These are phyloP conservation scores for Calonectria montana DNA, from an alignment of 2,329 filamentous ascomycete genomes.

Conservation along the genomic window DNA sequence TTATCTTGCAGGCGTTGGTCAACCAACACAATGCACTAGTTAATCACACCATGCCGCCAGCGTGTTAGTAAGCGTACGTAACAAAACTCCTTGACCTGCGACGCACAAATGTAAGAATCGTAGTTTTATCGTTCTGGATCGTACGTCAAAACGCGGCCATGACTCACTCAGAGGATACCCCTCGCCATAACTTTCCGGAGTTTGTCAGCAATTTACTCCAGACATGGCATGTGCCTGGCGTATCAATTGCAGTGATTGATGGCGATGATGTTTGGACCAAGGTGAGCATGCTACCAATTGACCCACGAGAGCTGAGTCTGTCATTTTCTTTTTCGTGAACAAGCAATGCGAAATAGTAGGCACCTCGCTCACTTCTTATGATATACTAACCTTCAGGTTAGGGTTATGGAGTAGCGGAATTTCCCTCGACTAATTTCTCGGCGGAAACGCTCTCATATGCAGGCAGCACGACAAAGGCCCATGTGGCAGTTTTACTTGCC, in stretches of 20 bases:
- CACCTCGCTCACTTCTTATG: no score
- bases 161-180: neutral
- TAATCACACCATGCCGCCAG: no score
- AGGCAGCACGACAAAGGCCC: slow-evolving; percentile 65
- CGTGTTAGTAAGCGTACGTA: neutral
- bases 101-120: no score
- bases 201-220: neutral
- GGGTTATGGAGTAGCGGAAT: slow-evolving; percentile 55
- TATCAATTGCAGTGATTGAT: slow-evolving; percentile 55
- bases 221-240: slow-evolving; percentile 53
- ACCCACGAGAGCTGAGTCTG: neutral
- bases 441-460: slow-evolving; percentile 62
- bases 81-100: neutral
- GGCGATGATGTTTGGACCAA: slow-evolving; percentile 49
- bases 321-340: neutral
- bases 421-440: slow-evolving; percentile 51
- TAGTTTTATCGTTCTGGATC: neutral
- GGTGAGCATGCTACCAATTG: slow-evolving; percentile 30
- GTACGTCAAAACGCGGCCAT: neutral
- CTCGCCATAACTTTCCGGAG: neutral
- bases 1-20: no score
- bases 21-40: no score
- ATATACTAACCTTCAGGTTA: slow-evolving; percentile 30
- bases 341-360: no score
- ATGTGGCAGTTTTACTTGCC: slow-evolving; percentile 60